A percentile compares a stretch with the other conserved stretches of the same genome.
Evolutionary conservation across 768 basidiomycete genomes (phyloP).

Genomic region (Psilocybe cyanescens): DNA sequence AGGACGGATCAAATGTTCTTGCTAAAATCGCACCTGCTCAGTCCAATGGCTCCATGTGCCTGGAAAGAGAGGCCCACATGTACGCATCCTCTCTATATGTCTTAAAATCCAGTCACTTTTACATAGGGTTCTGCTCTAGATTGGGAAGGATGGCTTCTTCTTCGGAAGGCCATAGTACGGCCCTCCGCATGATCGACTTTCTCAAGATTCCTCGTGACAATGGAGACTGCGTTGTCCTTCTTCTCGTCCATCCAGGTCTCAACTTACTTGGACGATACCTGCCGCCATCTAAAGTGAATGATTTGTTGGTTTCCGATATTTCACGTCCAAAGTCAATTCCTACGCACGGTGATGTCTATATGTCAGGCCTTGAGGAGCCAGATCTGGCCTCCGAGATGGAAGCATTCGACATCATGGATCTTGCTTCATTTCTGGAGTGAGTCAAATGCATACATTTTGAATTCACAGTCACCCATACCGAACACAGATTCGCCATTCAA

Average conservation of each 20-base stretch:
- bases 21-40: conserved; percentile 78
- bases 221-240: conserved; percentile 72
- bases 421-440: conserved; percentile 77
- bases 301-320: conserved; percentile 63
- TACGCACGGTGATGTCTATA: conserved; percentile 53
- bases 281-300: conserved; percentile 67
- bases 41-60: conserved; percentile 71
- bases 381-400: conserved; percentile 56
- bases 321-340: conserved; percentile 41
- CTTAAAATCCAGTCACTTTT: neutral
- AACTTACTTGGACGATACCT: conserved; percentile 76
- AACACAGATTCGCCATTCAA: conserved; percentile 69
- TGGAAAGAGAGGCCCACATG: conserved; percentile 78
- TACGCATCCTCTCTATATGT: conserved; percentile 33
- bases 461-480: conserved; percentile 3
- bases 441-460: conserved; percentile 18
- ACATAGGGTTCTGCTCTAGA: conserved; percentile 31
- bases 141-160: conserved; percentile 52
- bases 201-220: conserved; percentile 66
- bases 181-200: conserved; percentile 64
- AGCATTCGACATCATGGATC: conserved; percentile 72
- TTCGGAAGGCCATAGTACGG: conserved; percentile 54
- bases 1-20: conserved; percentile 68
- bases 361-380: conserved; percentile 51
- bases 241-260: conserved; percentile 70